These are phyloP conservation scores for Hemerocallis citrina DNA, from an alignment of 106 monocot genomes.

Conservation along the genomic window DNA sequence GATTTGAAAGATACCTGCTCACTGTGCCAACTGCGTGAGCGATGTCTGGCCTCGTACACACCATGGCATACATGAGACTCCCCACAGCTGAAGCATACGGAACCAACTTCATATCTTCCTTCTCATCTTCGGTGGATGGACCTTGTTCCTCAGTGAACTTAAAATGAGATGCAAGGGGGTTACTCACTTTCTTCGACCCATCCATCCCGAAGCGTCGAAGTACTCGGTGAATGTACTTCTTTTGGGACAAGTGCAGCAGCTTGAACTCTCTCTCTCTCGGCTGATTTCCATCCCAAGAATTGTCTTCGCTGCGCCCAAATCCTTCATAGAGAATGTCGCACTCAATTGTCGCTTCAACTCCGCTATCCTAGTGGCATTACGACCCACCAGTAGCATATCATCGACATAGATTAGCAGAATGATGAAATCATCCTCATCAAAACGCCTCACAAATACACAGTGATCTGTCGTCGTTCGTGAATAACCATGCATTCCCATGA, in stretches of 20 bases:
- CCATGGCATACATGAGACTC: constrained; percentile 13
- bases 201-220: constrained; percentile 4
- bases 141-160: not conserved
- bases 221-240: not conserved
- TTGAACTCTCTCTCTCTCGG: no score
- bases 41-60: constrained; percentile 15
- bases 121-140: not conserved
- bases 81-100: constrained; percentile 9
- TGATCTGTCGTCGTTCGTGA: not conserved
- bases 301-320: not conserved
- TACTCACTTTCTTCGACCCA: not conserved
- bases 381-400: constrained; percentile 13
- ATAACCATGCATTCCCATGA: constrained; percentile 11
- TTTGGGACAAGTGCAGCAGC: constrained; percentile 9
- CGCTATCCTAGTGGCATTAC: not conserved
- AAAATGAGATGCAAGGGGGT: constrained; percentile 1
- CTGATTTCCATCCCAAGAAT: not conserved
- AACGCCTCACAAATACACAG: constrained; percentile 12
- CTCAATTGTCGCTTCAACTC: constrained; percentile 5
- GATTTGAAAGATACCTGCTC: constrained; percentile 10
- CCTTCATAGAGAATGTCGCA: not conserved
- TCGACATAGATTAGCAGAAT: constrained; percentile 15
- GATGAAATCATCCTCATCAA: constrained; percentile 5
- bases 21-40: constrained; percentile 1
- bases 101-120: not conserved